Percentiles rank a stretch among this genome's conserved stretches.
These are phyloP conservation scores for Amanita phalloides DNA, from an alignment of 768 basidiomycete genomes.

Conservation along the genomic window DNA sequence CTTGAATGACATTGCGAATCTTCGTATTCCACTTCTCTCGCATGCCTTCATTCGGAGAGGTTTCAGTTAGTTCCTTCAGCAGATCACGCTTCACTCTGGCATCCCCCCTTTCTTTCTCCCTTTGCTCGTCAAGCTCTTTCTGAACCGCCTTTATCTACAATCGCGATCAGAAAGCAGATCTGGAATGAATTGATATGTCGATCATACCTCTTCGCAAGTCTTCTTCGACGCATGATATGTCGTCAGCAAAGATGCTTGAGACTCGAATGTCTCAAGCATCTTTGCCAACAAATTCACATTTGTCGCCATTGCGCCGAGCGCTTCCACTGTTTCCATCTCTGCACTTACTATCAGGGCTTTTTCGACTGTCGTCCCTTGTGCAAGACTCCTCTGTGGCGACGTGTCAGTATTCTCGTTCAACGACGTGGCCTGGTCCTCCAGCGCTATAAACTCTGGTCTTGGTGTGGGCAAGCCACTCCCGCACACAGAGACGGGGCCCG, in stretches of 20 bases:
- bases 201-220: slow-evolving; percentile 30
- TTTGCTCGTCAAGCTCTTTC: slow-evolving; percentile 26
- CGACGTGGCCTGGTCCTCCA: not conserved
- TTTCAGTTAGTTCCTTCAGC: slow-evolving; percentile 29
- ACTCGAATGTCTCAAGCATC: slow-evolving; percentile 33
- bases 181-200: slow-evolving; percentile 4
- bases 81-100: slow-evolving; percentile 22
- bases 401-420: not conserved
- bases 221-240: slow-evolving; percentile 34
- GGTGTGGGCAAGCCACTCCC: not conserved
- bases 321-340: not conserved
- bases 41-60: slow-evolving; percentile 29
- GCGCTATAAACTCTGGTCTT: not conserved
- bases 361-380: not conserved
- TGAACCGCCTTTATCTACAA: slow-evolving; percentile 30
- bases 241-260: slow-evolving; percentile 34
- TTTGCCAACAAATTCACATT: slow-evolving; percentile 10
- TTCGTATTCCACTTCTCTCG: slow-evolving; percentile 22
- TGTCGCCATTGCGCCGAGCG: not conserved
- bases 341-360: not conserved
- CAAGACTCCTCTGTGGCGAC: not conserved
- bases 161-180: not conserved
- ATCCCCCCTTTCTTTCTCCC: slow-evolving; percentile 25
- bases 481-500: not conserved
- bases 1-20: slow-evolving; percentile 23